Base-by-base conservation (phyloP, 768 basidiomycete species). In the Hypsizygus marmoreus region DNA sequence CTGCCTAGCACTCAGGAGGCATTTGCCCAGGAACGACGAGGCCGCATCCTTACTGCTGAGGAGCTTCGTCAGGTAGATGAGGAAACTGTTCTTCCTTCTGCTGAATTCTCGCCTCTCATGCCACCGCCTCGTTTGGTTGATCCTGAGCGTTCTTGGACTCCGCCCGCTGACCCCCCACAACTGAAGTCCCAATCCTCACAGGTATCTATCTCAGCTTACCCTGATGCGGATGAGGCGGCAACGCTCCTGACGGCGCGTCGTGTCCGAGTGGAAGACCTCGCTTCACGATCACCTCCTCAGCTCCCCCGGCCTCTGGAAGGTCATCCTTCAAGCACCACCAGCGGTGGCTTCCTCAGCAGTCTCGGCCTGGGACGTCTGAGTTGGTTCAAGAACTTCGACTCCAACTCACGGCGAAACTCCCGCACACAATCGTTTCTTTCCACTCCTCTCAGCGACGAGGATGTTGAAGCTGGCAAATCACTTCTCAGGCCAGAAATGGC, bases 201-300 rank as follows among this genome's bases (percentile, higher is more conserved):
- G 54, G 25, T 63, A 63, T 11, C 66, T 61, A 67, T 68, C 17
- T 63, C 71, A 4, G 68, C 71, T 6, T 58, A 57, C 22, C 54
- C 63, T 14, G 72, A 71, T 42, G 60, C 60, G 4, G 73, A 76
- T 29, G 74, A 73, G 44, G 65, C 70, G 8, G 77, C 75, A 1
- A 73, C 77, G 6, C 51, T 86, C 1, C 66, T 77, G 38, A 81
- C 77, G 6, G 82, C 81, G 0, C 73, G 71, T 19, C 72, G 77
- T 19, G 76, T 79, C 10, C 70, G 64, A 38, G 71, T 70, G 5
- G 68, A 71, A 38, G 66, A 70, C 28, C 57, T 71, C 26, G 63
- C 55, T 28, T 61, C 68, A n/a, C 65, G 60, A 24, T 53, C 64
- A 3, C 55, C 60, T 29, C 56, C 61, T 4, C 56, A 47, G 25